Conservation (phyloP, 2,329 filamentous ascomycete species). For the Monosporascus sp. region DNA sequence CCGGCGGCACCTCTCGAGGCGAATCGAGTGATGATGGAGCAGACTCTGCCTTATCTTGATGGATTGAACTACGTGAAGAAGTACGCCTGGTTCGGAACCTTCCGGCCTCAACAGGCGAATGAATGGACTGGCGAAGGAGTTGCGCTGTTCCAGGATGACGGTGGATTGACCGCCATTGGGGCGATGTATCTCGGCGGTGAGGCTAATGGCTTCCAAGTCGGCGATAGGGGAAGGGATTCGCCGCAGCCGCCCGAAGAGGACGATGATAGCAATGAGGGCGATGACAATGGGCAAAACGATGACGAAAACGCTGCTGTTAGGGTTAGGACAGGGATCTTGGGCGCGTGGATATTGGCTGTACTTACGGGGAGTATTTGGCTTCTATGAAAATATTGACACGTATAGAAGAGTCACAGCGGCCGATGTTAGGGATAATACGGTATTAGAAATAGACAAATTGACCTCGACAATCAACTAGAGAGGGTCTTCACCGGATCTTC, state of each 20-base stretch:
- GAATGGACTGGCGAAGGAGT: slow-evolving; percentile 34
- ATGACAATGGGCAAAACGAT: slow-evolving; percentile 1
- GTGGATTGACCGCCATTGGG: slow-evolving; percentile 33
- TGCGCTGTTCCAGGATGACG: slow-evolving; percentile 30
- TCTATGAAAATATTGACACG: background rate
- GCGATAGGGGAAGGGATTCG: slow-evolving; percentile 15
- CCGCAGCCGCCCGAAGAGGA: slow-evolving; percentile 6
- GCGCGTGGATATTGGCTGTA: background rate
- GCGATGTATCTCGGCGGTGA: slow-evolving; percentile 34
- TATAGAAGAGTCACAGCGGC: background rate
- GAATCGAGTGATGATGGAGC: slow-evolving; percentile 35
- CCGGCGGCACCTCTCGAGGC: slow-evolving; percentile 28
- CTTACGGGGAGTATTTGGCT: background rate
- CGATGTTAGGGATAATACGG: too few relatives aligned
- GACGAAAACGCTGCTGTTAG: background rate
- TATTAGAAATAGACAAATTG: too few relatives aligned
- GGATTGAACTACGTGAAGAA: slow-evolving; percentile 26
- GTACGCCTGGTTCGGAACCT: slow-evolving; percentile 38
- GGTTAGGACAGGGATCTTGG: background rate
- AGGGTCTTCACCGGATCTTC: too few relatives aligned
- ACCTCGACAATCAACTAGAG: too few relatives aligned
- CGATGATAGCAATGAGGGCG: slow-evolving; percentile 2
- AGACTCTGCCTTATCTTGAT: slow-evolving; percentile 32
- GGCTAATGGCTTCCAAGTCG: slow-evolving; percentile 31
- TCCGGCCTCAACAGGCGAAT: slow-evolving; percentile 32